Base-by-base conservation (phyloP, 1,284 basidiomycete genomes). In the Phellinidium pouzarii region DNA sequence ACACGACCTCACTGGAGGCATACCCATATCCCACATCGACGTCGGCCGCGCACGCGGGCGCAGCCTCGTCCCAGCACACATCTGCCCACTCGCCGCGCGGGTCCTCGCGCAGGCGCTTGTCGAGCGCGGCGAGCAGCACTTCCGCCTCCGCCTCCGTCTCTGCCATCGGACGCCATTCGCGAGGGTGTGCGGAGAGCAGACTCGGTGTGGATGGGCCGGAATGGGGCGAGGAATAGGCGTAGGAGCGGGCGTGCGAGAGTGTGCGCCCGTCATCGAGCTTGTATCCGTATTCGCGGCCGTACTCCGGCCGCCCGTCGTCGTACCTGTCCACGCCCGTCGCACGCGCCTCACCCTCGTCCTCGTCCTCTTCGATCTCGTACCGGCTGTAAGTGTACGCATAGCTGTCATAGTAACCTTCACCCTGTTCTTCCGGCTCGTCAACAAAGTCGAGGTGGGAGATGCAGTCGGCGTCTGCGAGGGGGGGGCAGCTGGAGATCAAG, bases 21-120 rank as follows among this genome's bases (percentile, higher is more conserved):
- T 11, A 20, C 12, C 14, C 27, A 23, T 50, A 36, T n/a, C 12
- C 17, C n/a, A 8, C 14, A 27, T 42, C 48, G n/a, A 40, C 26
- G 41, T 45, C 50, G 20, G 29, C 22, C 5, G 31, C 50, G n/a
- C 26, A 44, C 1, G 31, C 50, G 29, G 42, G 42, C 17, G 41
- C 50, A 14, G 42, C 41, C 29, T 51, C 50, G 42, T 44, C 50
- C 50, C 50, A 51, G 31, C 50, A 51, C 41, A 51, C n/a, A 8
- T 41, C 42, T 26, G 31, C 50, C 50, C 50, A 51, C 20, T 23
- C 41, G 4, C 12, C 19, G 23, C 12, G n/a, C 19, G 50, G 50
- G 31, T 51, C 50, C 20, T 44, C 50, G 31, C 41, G 14, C 19
- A 51, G 50, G 4, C 27, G 7, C 17, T 26, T 20, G 23, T 51